These are phyloP conservation scores for Rhexocercosporidium sp. DNA, from an alignment of 2,329 filamentous ascomycete genomes.

Conservation along the genomic window DNA sequence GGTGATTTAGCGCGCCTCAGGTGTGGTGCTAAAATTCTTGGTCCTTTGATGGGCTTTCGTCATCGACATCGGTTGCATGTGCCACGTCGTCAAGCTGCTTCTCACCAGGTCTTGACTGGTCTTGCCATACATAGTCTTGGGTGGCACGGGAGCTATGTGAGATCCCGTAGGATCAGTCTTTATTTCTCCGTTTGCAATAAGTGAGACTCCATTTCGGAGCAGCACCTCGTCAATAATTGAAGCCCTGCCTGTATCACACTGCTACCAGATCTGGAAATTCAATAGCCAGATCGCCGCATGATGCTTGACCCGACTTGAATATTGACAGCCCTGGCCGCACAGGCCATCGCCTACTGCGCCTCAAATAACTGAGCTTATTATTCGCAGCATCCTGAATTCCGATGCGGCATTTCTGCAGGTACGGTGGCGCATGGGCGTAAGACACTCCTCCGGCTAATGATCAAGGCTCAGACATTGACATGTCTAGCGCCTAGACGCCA, in stretches of 20 bases:
- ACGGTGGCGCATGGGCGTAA: background rate
- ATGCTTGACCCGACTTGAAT: background rate
- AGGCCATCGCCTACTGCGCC: background rate
- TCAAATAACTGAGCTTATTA: background rate
- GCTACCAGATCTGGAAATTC: background rate
- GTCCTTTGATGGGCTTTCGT: background rate
- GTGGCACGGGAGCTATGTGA: background rate
- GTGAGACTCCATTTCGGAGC: background rate
- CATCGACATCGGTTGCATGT: constrained; percentile 1
- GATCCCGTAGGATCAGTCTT: background rate
- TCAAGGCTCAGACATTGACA: background rate
- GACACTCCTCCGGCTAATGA: background rate
- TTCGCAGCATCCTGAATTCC: background rate
- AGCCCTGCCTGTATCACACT: background rate
- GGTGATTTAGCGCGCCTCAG: background rate
- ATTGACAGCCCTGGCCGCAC: background rate
- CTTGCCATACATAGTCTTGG: too few species aligned
- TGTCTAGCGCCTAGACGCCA: background rate
- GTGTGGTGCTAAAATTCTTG: background rate
- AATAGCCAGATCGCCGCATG: background rate
- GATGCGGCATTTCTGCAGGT: constrained; percentile 1
- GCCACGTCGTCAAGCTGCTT: background rate
- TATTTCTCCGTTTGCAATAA: background rate
- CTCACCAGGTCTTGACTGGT: too few species aligned
- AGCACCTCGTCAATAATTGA: background rate